phyloP scores from a whole-genome alignment of 1,284 basidiomycete genomes.

The Porodaedalea pini region DNA sequence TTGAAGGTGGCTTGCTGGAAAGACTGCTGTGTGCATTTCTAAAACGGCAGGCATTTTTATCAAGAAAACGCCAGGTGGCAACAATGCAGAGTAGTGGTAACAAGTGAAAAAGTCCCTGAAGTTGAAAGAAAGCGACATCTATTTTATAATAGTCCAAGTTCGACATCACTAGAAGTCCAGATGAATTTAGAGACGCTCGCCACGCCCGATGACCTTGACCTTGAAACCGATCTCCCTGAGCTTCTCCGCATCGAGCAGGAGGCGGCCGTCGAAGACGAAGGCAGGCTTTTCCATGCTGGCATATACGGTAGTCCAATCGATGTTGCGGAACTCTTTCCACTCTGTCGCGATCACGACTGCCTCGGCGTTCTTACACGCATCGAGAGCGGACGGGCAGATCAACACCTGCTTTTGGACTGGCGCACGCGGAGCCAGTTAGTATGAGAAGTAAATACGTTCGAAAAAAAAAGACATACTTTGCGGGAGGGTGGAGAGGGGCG shows the following conservation, averaged over 20 bases:
- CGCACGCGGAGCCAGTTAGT: neutral
- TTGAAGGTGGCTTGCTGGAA: neutral
- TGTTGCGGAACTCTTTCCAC: conserved; percentile 92
- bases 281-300: conserved; percentile 92
- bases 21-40: neutral
- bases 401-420: conserved; percentile 86
- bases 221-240: conserved; percentile 90
- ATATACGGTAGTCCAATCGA: conserved; percentile 90
- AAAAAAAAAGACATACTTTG: conserved; percentile 44
- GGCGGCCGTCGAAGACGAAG: conserved; percentile 90
- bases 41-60: too few species aligned
- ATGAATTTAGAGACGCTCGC: conserved; percentile 21
- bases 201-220: conserved; percentile 41
- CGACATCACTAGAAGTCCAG: neutral
- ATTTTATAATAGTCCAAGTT: too few species aligned
- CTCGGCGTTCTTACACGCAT: conserved; percentile 87
- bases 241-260: conserved; percentile 78
- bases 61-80: too few species aligned
- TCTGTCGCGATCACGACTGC: conserved; percentile 92
- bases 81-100: neutral
- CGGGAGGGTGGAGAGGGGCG: conserved; percentile 48
- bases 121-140: neutral
- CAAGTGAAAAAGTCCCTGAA: neutral
- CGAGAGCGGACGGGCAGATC: conserved; percentile 73
- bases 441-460: neutral